A percentile compares a stretch with the other conserved stretches of the same genome.
Evolutionary conservation across 2,329 filamentous ascomycete genomes (phyloP).

Genomic region (Penicillium sclerotigenum): DNA sequence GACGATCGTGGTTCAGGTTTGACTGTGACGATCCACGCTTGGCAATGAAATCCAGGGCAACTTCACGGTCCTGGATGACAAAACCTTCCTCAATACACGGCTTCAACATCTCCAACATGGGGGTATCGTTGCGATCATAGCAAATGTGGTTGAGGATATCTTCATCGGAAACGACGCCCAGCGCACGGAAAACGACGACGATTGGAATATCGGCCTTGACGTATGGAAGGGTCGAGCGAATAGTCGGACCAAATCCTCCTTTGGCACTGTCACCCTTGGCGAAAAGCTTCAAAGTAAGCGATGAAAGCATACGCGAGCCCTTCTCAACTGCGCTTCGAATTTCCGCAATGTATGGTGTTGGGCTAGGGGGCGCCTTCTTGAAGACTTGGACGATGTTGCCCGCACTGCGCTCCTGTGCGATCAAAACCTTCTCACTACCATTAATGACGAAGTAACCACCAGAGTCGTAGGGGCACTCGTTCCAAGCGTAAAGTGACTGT

Average conservation of each 20-base stretch:
- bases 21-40: conserved; percentile 75
- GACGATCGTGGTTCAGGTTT: conserved; percentile 75
- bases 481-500: conserved; percentile 81
- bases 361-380: conserved; percentile 91
- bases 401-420: conserved; percentile 94
- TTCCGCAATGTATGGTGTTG: conserved; percentile 89
- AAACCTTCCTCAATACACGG: conserved; percentile 97
- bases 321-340: conserved; percentile 96
- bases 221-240: conserved; percentile 87
- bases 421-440: conserved; percentile 96
- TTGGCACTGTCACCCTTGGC: conserved; percentile 78
- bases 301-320: conserved; percentile 89
- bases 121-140: conserved; percentile 89
- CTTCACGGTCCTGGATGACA: conserved; percentile 90
- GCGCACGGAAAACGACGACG: conserved; percentile 88
- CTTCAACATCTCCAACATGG: conserved; percentile 96
- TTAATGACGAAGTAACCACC: conserved; percentile 99
- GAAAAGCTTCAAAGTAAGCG: conserved; percentile 84
- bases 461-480: conserved; percentile 97
- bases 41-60: conserved; percentile 91
- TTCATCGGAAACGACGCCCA: conserved; percentile 94
- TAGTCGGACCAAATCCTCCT: conserved; percentile 79
- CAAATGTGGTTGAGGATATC: conserved; percentile 98
- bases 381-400: conserved; percentile 99
- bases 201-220: conserved; percentile 92